Percentiles rank a stretch among this genome's conserved stretches.
Evolutionary conservation across 1,284 basidiomycete species (phyloP).

Genomic region (Ganoderma boninense): DNA sequence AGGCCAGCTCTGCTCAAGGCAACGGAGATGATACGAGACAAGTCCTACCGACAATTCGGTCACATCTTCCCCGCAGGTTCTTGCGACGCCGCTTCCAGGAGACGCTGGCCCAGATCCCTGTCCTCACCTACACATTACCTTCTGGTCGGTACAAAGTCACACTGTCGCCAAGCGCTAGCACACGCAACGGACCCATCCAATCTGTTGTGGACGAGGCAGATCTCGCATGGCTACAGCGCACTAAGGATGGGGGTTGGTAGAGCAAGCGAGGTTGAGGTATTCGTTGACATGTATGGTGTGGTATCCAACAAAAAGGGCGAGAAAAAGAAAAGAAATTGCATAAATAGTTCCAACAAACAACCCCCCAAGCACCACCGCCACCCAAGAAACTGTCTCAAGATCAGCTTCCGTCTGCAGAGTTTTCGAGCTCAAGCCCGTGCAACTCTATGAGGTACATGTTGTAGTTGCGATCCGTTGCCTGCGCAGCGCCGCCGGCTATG

Average conservation of each 20-base stretch:
- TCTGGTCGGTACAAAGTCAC: constrained; percentile 33
- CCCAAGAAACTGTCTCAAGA: not conserved
- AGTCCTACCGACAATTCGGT: constrained; percentile 17
- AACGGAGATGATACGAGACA: constrained; percentile 27
- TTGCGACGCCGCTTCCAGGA: constrained; percentile 71
- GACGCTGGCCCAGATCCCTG: constrained; percentile 64
- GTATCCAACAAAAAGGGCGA: constrained; percentile 31
- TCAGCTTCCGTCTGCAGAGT: constrained; percentile 42
- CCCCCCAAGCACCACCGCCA: not conserved
- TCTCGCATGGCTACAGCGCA: constrained; percentile 44
- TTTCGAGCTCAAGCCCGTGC: constrained; percentile 79
- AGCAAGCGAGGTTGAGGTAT: constrained; percentile 24
- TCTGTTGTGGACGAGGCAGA: constrained; percentile 42
- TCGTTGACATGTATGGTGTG: constrained; percentile 26
- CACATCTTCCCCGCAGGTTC: constrained; percentile 51
- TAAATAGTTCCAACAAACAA: constrained; percentile 30
- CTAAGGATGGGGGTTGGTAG: constrained; percentile 19
- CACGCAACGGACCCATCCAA: constrained; percentile 27
- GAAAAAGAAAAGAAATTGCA: constrained; percentile 28
- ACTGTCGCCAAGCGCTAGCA: constrained; percentile 39
- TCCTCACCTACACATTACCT: constrained; percentile 50
- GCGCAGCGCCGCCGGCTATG: constrained; percentile 55
- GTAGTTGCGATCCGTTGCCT: constrained; percentile 73
- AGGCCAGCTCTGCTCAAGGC: constrained; percentile 19
- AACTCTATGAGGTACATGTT: constrained; percentile 85